Evolutionary conservation across 768 basidiomycete species (phyloP).

Genomic region (Suillus occidentalis): DNA sequence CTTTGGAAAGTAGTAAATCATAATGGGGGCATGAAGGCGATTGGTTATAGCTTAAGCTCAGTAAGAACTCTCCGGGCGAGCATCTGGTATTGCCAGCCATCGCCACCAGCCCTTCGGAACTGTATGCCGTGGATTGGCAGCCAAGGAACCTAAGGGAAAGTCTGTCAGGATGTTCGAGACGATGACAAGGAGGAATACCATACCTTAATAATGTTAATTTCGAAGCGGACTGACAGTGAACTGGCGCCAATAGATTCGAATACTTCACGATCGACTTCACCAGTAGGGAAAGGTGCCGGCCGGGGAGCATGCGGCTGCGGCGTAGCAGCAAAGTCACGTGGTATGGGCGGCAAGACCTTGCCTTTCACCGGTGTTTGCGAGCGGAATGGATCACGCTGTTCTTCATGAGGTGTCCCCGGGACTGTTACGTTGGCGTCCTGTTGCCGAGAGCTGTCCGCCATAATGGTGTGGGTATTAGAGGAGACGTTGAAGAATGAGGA

Average conservation of each 20-base stretch:
- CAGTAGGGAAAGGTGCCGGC: constrained; percentile 58
- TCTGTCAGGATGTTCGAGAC: constrained; percentile 4
- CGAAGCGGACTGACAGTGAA: constrained; percentile 88
- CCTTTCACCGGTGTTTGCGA: constrained; percentile 54
- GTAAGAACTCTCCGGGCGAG: constrained; percentile 85
- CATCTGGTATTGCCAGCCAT: constrained; percentile 98
- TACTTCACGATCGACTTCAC: constrained; percentile 63
- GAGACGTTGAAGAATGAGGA: constrained; percentile 87
- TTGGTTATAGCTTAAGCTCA: constrained; percentile 75
- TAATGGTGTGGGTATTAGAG: constrained; percentile 47
- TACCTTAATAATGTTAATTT: constrained; percentile 97
- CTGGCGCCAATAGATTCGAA: constrained; percentile 77
- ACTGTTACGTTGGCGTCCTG: constrained; percentile 25
- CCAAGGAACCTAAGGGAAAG: constrained; percentile 73
- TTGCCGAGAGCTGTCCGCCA: constrained; percentile 36
- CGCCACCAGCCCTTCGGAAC: constrained; percentile 86
- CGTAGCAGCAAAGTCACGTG: constrained; percentile 58
- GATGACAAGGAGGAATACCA: constrained; percentile 1
- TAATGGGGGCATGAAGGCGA: background rate
- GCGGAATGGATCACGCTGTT: constrained; percentile 37
- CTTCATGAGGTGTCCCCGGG: constrained; percentile 24
- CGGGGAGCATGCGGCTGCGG: constrained; percentile 38
- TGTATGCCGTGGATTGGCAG: constrained; percentile 93
- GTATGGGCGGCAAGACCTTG: constrained; percentile 78
- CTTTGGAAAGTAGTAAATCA: constrained; percentile 3